Evolutionary conservation across 352 stramenopile species (phyloP), one percentile per base, ranked within the genome.

Genomic region (Pythium plurisporium): DNA sequence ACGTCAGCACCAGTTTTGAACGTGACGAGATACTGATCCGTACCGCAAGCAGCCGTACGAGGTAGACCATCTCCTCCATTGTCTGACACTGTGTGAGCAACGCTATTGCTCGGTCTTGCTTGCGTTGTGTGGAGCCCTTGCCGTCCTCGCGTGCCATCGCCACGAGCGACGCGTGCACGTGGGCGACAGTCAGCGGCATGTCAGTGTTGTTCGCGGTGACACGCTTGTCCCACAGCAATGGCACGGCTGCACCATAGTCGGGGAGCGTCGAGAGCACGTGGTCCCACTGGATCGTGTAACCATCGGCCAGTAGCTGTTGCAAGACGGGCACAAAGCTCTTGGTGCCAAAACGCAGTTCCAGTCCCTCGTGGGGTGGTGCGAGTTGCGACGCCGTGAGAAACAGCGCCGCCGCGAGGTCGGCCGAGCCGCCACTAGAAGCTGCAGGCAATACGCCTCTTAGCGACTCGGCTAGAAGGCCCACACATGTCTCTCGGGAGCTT

Each of bases 21-120:
- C n/a, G n/a, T n/a, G n/a, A n/a, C n/a, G n/a, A n/a, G n/a, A n/a
- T n/a, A n/a, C n/a, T n/a, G n/a, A n/a, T n/a, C 73, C 80, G 34
- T 38, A 94, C 83, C 60, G 80, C 79, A n/a, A 94, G 66, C 46
- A 91, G 84, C 22, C 84, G 79, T 36, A 80, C 69, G 34, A 94
- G 59, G 30, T 78, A 85, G 37, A 86, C 51, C 12, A 85, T 59
- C 59, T 91, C 84, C 14, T 89, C 72, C 4, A 65, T 31, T 12
- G 61, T 76, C n/a, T 73, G 86, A 51, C 47, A 60, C 9, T 80
- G 67, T 43, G 76, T 64, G 7, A 94, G 65, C 22, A 94, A 47
- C 25, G 65, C 67, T 17, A 89, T 47, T 0, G 78, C 82, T 2
- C 72, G 62, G 58, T 86, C 74, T 44, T 90, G 74, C 52, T 94